phyloP scores from a whole-genome alignment of 495 filamentous ascomycete genomes.

The Hypoxylon trugodes region DNA sequence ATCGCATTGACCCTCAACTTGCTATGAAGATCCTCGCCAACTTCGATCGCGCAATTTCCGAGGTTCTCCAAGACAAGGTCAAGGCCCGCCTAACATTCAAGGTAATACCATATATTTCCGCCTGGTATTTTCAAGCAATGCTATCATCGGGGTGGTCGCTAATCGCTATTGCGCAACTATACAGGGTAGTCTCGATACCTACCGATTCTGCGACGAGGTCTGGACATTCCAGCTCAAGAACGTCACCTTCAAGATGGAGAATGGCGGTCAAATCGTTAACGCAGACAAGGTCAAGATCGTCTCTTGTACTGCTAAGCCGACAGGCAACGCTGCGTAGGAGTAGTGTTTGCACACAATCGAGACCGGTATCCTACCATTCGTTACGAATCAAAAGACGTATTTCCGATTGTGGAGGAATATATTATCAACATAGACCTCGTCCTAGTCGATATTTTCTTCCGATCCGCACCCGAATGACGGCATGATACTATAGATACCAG shows the following conservation, averaged over 20 bases:
- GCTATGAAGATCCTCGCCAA: conserved; percentile 96
- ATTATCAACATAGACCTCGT: too few species aligned
- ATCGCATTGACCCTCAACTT: conserved; percentile 94
- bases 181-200: conserved; percentile 97
- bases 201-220: conserved; percentile 99
- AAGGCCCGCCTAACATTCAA: conserved; percentile 94
- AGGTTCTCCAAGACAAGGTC: conserved; percentile 88
- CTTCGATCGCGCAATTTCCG: conserved; percentile 89
- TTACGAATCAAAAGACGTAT: neutral
- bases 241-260: conserved; percentile 95
- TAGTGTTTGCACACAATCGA: neutral
- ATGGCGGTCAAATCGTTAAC: conserved; percentile 62
- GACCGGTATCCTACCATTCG: neutral
- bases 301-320: conserved; percentile 88
- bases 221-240: conserved; percentile 99
- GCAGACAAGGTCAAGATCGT: conserved; percentile 96
- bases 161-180: neutral
- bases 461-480: too few species aligned
- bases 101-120: conserved; percentile 70
- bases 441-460: too few species aligned
- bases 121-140: neutral
- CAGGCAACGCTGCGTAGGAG: conserved; percentile 53
- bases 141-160: neutral
- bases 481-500: too few species aligned
- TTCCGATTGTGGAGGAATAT: too few species aligned